These are phyloP conservation scores for Lentinula raphanica DNA, from an alignment of 768 basidiomycete species.

Conservation along the genomic window DNA sequence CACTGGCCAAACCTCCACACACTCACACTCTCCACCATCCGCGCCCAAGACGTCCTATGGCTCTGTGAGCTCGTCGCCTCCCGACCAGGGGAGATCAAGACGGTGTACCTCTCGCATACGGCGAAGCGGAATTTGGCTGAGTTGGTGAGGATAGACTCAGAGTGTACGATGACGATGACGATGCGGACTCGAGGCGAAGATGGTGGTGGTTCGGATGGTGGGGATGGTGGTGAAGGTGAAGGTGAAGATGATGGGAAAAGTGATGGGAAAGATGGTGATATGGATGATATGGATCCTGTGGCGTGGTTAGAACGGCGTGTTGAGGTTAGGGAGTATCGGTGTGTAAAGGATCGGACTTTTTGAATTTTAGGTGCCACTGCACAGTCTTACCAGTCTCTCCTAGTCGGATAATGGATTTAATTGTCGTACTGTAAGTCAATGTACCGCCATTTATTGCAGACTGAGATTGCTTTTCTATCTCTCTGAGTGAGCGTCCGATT, in stretches of 20 bases:
- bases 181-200: too few species aligned
- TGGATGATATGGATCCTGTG: not conserved
- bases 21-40: conserved; percentile 1
- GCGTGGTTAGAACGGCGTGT: not conserved
- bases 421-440: too few species aligned
- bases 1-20: conserved; percentile 6
- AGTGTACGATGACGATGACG: too few species aligned
- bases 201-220: too few species aligned
- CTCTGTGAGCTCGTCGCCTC: conserved; percentile 4
- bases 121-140: not conserved
- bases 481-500: too few species aligned
- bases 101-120: conserved; percentile 6
- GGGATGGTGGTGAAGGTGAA: not conserved
- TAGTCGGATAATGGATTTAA: too few species aligned
- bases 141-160: not conserved
- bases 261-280: too few species aligned
- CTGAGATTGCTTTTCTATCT: too few species aligned
- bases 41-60: conserved; percentile 6
- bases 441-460: too few species aligned
- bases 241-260: not conserved
- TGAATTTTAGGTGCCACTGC: too few species aligned
- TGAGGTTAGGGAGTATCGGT: not conserved
- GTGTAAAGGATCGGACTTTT: not conserved
- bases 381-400: too few species aligned
- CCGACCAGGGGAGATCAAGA: conserved; percentile 5